Evolutionary conservation across 1,284 basidiomycete genomes (phyloP), one percentile per base, ranked within the genome.

Genomic region (Trichosporon asahii): DNA sequence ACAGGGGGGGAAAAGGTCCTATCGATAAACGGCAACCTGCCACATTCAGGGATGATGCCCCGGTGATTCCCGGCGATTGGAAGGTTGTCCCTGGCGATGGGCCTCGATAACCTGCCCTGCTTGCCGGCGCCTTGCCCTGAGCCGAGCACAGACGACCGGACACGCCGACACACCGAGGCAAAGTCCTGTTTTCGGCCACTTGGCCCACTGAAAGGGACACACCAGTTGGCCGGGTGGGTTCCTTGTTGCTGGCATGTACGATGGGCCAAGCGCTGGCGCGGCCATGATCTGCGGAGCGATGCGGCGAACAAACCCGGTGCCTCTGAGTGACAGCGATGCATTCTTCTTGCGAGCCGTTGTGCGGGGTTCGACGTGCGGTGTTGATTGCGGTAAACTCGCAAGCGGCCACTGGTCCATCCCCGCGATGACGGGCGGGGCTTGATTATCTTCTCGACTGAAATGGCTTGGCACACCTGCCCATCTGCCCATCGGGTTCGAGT

Each of bases 21-120:
- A 61, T 61, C 57, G 57, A 61, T 61, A 61, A 61, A 61, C 57
- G 27, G 31, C 27, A 23, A 27, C 57, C 57, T 31, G 64, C 64
- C 64, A 65, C 64, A 65, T 31, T 49, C 64, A 65, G 64, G 64
- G 25, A 11, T 31, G 64, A 31, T 49, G 40, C 7, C 11, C 18
- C 64, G 64, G 64, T 33, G 64, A 65, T 65, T 46, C 40, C 25
- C 35, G 40, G 61, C 33, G 33, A 64, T 37, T 18, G 29, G 29
- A 9, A 33, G 11, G 7, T 9, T 8, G 31, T 33, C 31, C 31
- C 31, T 33, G 31, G 31, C 31, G 31, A 33, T 33, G 31, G 11
- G 31, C 31, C 61, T 64, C 61, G 49, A 53, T 53, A 53, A 53
- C 49, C 12, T 53, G 21, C 49, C 49, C 49, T 53, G 49, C 31